A percentile compares a stretch with the other conserved stretches of the same genome.
Evolutionary conservation across 495 filamentous ascomycete genomes (phyloP).

Genomic region (Neurospora terricola): DNA sequence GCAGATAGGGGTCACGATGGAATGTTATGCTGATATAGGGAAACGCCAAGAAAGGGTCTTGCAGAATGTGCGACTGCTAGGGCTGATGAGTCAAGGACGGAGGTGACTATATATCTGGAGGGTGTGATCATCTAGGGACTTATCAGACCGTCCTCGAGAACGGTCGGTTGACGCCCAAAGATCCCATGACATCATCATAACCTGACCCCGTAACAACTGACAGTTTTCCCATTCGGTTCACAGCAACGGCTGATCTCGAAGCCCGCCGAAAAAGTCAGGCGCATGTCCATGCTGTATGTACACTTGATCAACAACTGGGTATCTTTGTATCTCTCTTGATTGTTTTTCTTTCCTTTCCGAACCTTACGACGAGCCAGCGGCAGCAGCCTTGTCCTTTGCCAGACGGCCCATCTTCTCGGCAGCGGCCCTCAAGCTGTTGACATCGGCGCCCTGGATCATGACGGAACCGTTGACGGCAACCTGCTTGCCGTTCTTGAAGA

Average conservation of each 20-base stretch:
- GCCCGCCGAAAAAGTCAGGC: not conserved
- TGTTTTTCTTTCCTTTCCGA: not conserved
- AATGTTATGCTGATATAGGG: not conserved
- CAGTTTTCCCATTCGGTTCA: not conserved
- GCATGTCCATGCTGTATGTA: not conserved
- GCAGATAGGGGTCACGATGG: not conserved
- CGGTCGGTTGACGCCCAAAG: not conserved
- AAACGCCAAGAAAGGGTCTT: not conserved
- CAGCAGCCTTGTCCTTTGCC: constrained; percentile 21
- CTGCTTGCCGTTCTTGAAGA: constrained; percentile 69
- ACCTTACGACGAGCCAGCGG: constrained; percentile 2
- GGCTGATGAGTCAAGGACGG: not conserved
- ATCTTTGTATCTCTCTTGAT: not conserved
- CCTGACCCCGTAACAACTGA: not conserved
- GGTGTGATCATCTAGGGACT: not conserved
- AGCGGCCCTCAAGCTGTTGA: constrained; percentile 10
- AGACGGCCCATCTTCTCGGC: constrained; percentile 20
- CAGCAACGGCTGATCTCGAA: not conserved
- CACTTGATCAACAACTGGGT: not conserved
- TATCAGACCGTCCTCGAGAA: not conserved
- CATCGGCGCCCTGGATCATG: constrained; percentile 21
- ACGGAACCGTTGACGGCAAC: constrained; percentile 54
- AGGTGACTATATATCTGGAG: not conserved
- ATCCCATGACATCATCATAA: not conserved
- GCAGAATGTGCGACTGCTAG: not conserved